These are phyloP conservation scores for Zygosaccharomyces bisporus DNA, from an alignment of 805 yeast species.

Conservation along the genomic window DNA sequence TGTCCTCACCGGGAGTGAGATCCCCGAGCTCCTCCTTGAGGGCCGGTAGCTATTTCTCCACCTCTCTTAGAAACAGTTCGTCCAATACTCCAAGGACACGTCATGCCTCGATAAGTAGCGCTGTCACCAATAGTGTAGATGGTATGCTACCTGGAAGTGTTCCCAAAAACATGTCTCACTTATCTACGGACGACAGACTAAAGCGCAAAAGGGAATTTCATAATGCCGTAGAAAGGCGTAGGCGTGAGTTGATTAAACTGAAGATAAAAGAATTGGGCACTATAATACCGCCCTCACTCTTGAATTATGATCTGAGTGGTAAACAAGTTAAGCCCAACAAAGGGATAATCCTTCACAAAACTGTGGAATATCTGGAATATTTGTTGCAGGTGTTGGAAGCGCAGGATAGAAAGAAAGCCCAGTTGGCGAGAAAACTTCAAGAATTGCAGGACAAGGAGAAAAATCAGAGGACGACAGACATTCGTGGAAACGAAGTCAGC, in stretches of 20 bases:
- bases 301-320: conserved; percentile 44
- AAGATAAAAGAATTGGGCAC: conserved; percentile 79
- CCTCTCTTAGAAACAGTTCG: conserved; percentile 29
- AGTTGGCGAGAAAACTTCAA: conserved; percentile 40
- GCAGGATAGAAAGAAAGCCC: conserved; percentile 48
- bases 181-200: conserved; percentile 56
- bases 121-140: conserved; percentile 20
- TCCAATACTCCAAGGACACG: conserved; percentile 29
- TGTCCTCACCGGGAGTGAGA: conserved; percentile 24
- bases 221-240: conserved; percentile 88
- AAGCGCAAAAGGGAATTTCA: conserved; percentile 83
- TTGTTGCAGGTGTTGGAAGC: conserved; percentile 55
- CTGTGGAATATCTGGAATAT: conserved; percentile 75
- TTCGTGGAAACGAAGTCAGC: conserved; percentile 1
- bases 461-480: not conserved
- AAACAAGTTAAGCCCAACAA: conserved; percentile 80
- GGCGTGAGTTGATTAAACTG: conserved; percentile 87
- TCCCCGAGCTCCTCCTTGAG: conserved; percentile 36
- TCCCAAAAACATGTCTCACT: conserved; percentile 18
- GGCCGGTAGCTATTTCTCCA: conserved; percentile 30
- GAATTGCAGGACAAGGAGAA: conserved; percentile 31
- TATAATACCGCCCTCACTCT: conserved; percentile 72
- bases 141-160: conserved; percentile 20
- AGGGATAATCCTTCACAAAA: conserved; percentile 66
- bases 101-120: conserved; percentile 33